These are phyloP conservation scores for Blastobotrys indianensis DNA, from an alignment of 1,139 yeast species.

Conservation along the genomic window DNA sequence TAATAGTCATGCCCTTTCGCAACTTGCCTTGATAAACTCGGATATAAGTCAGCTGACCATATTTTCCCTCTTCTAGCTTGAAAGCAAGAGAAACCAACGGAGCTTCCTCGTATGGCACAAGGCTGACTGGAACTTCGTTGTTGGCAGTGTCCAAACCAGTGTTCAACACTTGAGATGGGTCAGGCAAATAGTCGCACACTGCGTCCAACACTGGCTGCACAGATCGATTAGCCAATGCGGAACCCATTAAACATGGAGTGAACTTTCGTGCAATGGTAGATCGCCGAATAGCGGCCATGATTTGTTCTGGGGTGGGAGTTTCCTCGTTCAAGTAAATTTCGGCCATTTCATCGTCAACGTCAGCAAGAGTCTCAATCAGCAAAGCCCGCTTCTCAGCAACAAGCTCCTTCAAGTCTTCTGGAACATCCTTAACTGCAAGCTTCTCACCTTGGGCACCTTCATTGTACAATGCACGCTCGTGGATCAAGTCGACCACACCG, in stretches of 20 bases:
- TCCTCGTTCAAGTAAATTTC: constrained; percentile 86
- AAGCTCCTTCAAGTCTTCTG: constrained; percentile 64
- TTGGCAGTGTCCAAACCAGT: constrained; percentile 75
- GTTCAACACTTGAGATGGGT: constrained; percentile 88
- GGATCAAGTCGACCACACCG: constrained; percentile 90
- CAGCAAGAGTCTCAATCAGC: constrained; percentile 90
- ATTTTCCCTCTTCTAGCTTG: constrained; percentile 96
- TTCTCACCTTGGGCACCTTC: constrained; percentile 91
- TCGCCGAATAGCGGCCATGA: constrained; percentile 83
- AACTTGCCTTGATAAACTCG: constrained; percentile 95
- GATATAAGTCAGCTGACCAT: constrained; percentile 93
- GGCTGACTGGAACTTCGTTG: constrained; percentile 65
- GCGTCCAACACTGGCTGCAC: constrained; percentile 93
- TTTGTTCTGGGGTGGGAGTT: constrained; percentile 78
- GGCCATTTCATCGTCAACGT: constrained; percentile 95
- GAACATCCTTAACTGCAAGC: constrained; percentile 57
- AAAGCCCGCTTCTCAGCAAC: constrained; percentile 80
- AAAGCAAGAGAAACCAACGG: constrained; percentile 96
- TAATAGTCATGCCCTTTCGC: constrained; percentile 83
- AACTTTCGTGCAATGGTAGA: constrained; percentile 95
- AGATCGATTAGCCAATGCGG: constrained; percentile 94
- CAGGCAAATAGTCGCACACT: constrained; percentile 91
- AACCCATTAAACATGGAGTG: constrained; percentile 98
- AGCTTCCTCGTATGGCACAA: constrained; percentile 64
- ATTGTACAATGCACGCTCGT: constrained; percentile 78